phyloP scores from a whole-genome alignment of 768 basidiomycete species.

The Mycena filopes region DNA sequence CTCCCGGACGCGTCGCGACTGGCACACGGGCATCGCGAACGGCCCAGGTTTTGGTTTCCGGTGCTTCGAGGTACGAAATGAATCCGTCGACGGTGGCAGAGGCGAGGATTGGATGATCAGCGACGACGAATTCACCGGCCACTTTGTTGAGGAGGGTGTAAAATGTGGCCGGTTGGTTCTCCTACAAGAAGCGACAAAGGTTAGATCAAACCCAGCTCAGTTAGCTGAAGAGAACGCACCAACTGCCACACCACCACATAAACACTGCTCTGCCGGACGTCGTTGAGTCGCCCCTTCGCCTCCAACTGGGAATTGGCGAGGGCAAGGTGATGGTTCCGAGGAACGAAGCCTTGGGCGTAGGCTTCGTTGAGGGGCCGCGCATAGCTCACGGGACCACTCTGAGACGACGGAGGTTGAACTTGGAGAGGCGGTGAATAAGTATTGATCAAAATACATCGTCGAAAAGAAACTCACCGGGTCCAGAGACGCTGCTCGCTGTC shows the following conservation, averaged over 20 bases:
- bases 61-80: neutral
- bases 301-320: neutral
- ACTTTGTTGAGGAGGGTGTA: neutral
- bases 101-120: neutral
- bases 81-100: neutral
- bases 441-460: no score
- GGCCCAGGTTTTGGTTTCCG: neutral
- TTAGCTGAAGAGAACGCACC: neutral
- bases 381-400: neutral
- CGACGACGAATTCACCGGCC: neutral
- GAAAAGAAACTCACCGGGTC: no score
- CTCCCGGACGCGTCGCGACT: neutral
- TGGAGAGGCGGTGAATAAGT: neutral
- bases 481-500: no score
- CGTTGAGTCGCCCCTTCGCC: neutral
- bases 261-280: neutral
- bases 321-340: neutral
- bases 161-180: neutral
- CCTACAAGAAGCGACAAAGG: neutral
- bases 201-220: neutral
- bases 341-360: neutral
- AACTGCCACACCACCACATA: neutral
- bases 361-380: neutral
- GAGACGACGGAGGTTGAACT: neutral
- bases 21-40: neutral